Evolutionary conservation across 176 grass and related monocot species (phyloP).

Genomic region (Oryza australiensis): DNA sequence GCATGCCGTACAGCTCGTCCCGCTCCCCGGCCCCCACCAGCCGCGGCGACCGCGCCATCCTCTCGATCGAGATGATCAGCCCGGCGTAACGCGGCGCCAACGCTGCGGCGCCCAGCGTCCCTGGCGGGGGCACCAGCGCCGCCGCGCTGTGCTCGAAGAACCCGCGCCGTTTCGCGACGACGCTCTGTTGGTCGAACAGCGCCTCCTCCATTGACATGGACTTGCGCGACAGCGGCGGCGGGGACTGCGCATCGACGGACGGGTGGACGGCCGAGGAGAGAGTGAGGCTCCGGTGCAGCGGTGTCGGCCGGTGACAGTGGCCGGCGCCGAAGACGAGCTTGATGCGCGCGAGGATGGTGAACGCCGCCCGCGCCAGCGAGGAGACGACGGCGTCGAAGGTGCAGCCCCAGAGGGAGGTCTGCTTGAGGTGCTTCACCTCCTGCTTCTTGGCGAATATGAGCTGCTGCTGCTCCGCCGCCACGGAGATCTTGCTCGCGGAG

Average conservation of each 20-base stretch:
- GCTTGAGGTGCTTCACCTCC: slow-evolving; percentile 82
- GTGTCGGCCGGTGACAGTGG: slow-evolving; percentile 20
- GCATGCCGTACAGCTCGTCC: slow-evolving; percentile 81
- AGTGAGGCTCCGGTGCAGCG: slow-evolving; percentile 57
- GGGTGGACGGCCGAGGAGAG: slow-evolving; percentile 66
- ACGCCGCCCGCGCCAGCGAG: slow-evolving; percentile 49
- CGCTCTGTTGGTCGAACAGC: slow-evolving; percentile 11
- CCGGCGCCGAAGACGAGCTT: slow-evolving; percentile 63
- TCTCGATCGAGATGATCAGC: slow-evolving; percentile 72
- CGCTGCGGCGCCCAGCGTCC: slow-evolving; percentile 65
- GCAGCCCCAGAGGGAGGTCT: slow-evolving; percentile 71
- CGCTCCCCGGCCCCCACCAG: slow-evolving; percentile 58
- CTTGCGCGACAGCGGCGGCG: slow-evolving; percentile 31
- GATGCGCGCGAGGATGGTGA: slow-evolving; percentile 70
- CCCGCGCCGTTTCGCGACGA: background rate
- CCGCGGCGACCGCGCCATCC: slow-evolving; percentile 56
- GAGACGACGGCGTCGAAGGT: slow-evolving; percentile 64
- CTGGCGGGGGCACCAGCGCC: slow-evolving; percentile 47
- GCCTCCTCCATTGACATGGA: slow-evolving; percentile 42
- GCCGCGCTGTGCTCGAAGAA: slow-evolving; percentile 53
- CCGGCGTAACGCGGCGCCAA: slow-evolving; percentile 61
- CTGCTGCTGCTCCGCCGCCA: slow-evolving; percentile 71
- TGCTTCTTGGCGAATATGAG: slow-evolving; percentile 74
- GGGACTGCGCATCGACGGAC: slow-evolving; percentile 38
- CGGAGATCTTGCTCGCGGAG: slow-evolving; percentile 60